Conservation (phyloP, 495 filamentous ascomycete genomes). For the Penicillium canescens region DNA sequence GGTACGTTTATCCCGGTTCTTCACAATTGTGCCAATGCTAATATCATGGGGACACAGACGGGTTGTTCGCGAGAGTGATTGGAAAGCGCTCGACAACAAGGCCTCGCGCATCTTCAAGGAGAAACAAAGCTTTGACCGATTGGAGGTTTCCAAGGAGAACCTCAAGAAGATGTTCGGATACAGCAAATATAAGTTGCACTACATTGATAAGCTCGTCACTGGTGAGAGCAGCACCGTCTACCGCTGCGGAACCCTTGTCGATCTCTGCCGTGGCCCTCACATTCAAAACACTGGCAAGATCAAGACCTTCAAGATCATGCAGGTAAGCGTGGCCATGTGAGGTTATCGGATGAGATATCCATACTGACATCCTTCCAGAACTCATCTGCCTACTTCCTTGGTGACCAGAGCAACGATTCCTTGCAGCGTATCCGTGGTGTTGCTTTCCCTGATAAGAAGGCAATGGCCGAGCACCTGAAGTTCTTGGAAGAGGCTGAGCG, state of each 20-base stretch:
- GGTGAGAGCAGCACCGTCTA: slow-evolving; percentile 93
- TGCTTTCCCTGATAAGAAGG: slow-evolving; percentile 96
- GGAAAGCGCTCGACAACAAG: slow-evolving; percentile 75
- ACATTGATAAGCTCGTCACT: slow-evolving; percentile 92
- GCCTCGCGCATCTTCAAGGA: slow-evolving; percentile 84
- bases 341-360: background rate
- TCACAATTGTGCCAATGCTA: slow-evolving; percentile 10
- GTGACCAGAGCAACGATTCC: slow-evolving; percentile 88
- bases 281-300: slow-evolving; percentile 91
- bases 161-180: slow-evolving; percentile 94
- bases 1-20: slow-evolving; percentile 32
- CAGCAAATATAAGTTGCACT: slow-evolving; percentile 94
- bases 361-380: slow-evolving; percentile 54
- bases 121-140: slow-evolving; percentile 91
- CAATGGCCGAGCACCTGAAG: slow-evolving; percentile 83
- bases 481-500: slow-evolving; percentile 95
- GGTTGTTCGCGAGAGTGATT: slow-evolving; percentile 73
- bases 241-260: slow-evolving; percentile 77
- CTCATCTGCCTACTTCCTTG: slow-evolving; percentile 94
- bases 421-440: slow-evolving; percentile 95
- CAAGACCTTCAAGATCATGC: slow-evolving; percentile 91
- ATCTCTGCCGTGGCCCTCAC: slow-evolving; percentile 79
- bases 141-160: slow-evolving; percentile 84
- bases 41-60: slow-evolving; percentile 32
- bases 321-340: slow-evolving; percentile 41